Evolutionary conservation across 1,284 basidiomycete genomes (phyloP).

Genomic region (Sporisorium sorghi): DNA sequence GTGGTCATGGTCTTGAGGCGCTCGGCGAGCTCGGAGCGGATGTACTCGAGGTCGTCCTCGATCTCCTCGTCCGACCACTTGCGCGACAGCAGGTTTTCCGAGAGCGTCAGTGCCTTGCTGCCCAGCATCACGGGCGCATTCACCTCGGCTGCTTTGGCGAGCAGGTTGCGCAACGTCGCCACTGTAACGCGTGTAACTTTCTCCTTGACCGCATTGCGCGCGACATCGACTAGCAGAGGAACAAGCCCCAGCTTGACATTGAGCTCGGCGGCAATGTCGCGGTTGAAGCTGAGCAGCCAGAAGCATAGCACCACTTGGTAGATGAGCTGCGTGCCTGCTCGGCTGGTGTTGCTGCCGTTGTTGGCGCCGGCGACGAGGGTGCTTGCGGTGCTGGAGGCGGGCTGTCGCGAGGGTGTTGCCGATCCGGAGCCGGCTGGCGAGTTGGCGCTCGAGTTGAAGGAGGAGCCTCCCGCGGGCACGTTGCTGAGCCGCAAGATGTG

Average conservation of each 20-base stretch:
- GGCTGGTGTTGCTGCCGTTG: slow-evolving; percentile 27
- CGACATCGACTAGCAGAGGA: slow-evolving; percentile 85
- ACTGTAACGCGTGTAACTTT: slow-evolving; percentile 96
- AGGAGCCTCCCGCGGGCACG: slow-evolving; percentile 23
- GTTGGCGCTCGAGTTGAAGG: slow-evolving; percentile 31
- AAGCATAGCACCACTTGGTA: slow-evolving; percentile 92
- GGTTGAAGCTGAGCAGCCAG: slow-evolving; percentile 93
- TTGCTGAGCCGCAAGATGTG: slow-evolving; percentile 51
- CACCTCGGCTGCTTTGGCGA: slow-evolving; percentile 80
- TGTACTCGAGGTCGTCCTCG: slow-evolving; percentile 86
- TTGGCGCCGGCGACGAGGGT: slow-evolving; percentile 43
- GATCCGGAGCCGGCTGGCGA: slow-evolving; percentile 49
- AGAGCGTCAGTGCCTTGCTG: slow-evolving; percentile 84
- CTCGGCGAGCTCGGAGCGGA: slow-evolving; percentile 82
- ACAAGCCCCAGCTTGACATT: slow-evolving; percentile 92
- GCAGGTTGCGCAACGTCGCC: slow-evolving; percentile 86
- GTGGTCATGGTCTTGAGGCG: slow-evolving; percentile 91
- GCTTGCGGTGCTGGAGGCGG: slow-evolving; percentile 17
- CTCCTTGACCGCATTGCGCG: slow-evolving; percentile 92
- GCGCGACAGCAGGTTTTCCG: slow-evolving; percentile 82
- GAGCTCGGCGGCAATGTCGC: slow-evolving; percentile 83
- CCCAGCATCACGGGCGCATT: slow-evolving; percentile 95
- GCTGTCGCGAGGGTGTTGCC: slow-evolving; percentile 37
- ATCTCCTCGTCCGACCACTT: slow-evolving; percentile 94
- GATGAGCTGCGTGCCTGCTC: slow-evolving; percentile 80